Evolutionary conservation across 2,329 filamentous ascomycete species (phyloP).

Genomic region (Exophiala calicioides): DNA sequence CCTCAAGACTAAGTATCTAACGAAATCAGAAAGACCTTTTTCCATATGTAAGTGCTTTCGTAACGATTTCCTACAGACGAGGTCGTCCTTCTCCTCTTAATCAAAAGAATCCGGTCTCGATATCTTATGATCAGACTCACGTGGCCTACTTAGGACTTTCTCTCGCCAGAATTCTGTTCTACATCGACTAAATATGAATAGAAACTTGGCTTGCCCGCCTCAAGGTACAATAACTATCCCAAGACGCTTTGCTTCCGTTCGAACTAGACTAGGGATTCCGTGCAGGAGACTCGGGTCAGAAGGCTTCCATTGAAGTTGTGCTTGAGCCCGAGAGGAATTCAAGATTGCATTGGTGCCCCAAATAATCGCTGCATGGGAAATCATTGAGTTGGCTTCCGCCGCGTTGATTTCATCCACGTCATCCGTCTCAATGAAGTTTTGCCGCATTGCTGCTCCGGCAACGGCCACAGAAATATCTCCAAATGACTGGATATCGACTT

Average conservation of each 20-base stretch:
- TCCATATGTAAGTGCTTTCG: too few relatives aligned
- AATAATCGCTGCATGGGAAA: conserved; percentile 31
- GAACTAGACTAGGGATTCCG: background rate
- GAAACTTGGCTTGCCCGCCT: too few relatives aligned
- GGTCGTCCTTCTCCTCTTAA: too few relatives aligned
- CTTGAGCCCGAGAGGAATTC: conserved; percentile 9
- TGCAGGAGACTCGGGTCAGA: conserved; percentile 29
- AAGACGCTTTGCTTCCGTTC: background rate
- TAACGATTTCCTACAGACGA: too few relatives aligned
- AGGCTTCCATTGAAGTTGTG: background rate
- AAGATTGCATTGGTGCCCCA: conserved; percentile 37
- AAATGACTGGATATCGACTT: conserved; percentile 31
- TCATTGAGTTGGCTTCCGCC: conserved; percentile 32
- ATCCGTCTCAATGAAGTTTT: conserved; percentile 28
- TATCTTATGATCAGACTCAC: too few relatives aligned
- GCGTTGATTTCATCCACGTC: conserved; percentile 29
- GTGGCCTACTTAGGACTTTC: too few relatives aligned
- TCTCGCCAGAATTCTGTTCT: too few relatives aligned
- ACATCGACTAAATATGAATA: too few relatives aligned
- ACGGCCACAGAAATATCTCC: conserved; percentile 31
- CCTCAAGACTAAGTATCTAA: too few relatives aligned
- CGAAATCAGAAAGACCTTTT: too few relatives aligned
- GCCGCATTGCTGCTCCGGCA: conserved; percentile 27
- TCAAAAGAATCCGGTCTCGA: too few relatives aligned
- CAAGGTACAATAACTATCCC: too few relatives aligned